Base-by-base conservation (phyloP, 768 basidiomycete species). In the Russula foetens region DNA sequence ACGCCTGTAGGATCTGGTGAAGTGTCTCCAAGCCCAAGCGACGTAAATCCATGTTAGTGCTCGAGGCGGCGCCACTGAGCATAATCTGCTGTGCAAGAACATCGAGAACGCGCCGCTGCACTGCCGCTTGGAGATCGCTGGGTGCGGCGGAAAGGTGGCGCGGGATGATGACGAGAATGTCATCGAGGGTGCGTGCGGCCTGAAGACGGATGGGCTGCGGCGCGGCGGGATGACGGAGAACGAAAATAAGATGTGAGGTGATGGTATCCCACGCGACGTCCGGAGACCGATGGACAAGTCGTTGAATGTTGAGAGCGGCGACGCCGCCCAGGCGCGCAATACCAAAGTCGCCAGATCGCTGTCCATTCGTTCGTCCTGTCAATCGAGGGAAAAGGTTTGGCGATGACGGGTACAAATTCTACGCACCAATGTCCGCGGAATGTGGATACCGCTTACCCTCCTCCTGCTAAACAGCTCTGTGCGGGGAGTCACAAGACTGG, bases 311-410 rank as follows among this genome's bases (percentile, higher is more conserved):
- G 55, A 91, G 78, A 66, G 84, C 77, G 0, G 87, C 80, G 11
- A 96, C 86, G 1, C 83, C 81, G 9, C 92, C 89, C 24, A 98
- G 75, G 69, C 91, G 92, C 60, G 82, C 82, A 58, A 98, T 86
- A n/a, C 92, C 91, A 75, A 97, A 98, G 64, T 99, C 96, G 0
- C 90, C 91, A 0, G 88, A 81, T n/a, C 89, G 81, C 90, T 93
- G 60, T 21, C 29, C 17, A 14, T 48, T 39, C 56, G 59, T 14
- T 50, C 64, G 19, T 21, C 12, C 28, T 11, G 48, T 35, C 56
- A 59, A 14, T 41, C 26, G 2, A 28, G 33, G 19, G 17, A 19
- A 24, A 21, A 8, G 24, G 28, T 53, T 19, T 24, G 15, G 23
- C 5, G 44, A 23, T n/a, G 12, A 31, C 7, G 21, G 15, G 24